Evolutionary conservation across 495 filamentous ascomycete genomes (phyloP).

Genomic region (Neurospora tetraspora): DNA sequence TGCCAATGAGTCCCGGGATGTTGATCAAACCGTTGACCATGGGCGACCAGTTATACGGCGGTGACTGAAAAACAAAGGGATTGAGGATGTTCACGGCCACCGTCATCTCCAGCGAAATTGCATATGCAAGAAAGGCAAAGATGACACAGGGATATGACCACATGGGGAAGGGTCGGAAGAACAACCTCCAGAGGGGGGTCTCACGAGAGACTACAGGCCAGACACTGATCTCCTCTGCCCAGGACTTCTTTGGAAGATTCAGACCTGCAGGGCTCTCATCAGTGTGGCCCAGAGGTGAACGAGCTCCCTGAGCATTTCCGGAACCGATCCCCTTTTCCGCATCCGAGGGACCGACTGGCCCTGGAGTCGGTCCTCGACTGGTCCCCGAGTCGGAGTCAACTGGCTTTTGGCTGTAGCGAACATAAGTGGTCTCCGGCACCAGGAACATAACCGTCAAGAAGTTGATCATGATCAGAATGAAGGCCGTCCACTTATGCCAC

Average conservation of each 20-base stretch:
- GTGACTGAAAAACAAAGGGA: conserved; percentile 51
- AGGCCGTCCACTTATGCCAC: conserved; percentile 29
- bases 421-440: conserved; percentile 32
- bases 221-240: conserved; percentile 16
- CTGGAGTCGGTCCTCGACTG: not conserved
- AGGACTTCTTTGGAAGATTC: conserved; percentile 15
- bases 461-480: conserved; percentile 21
- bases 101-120: conserved; percentile 39
- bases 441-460: conserved; percentile 26
- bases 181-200: conserved; percentile 19
- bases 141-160: conserved; percentile 32
- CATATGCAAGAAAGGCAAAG: conserved; percentile 32
- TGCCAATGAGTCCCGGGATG: conserved; percentile 36
- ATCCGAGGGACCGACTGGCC: not conserved
- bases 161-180: conserved; percentile 29
- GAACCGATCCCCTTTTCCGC: not conserved
- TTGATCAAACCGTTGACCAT: conserved; percentile 49
- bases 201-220: conserved; percentile 17
- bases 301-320: not conserved
- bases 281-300: not conserved
- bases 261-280: not conserved
- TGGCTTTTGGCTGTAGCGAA: conserved; percentile 12
- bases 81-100: conserved; percentile 57
- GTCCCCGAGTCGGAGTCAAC: not conserved
- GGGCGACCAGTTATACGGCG: conserved; percentile 52